phyloP scores from a whole-genome alignment of 805 yeast genomes.

The Yamadazyma tumulicola region DNA sequence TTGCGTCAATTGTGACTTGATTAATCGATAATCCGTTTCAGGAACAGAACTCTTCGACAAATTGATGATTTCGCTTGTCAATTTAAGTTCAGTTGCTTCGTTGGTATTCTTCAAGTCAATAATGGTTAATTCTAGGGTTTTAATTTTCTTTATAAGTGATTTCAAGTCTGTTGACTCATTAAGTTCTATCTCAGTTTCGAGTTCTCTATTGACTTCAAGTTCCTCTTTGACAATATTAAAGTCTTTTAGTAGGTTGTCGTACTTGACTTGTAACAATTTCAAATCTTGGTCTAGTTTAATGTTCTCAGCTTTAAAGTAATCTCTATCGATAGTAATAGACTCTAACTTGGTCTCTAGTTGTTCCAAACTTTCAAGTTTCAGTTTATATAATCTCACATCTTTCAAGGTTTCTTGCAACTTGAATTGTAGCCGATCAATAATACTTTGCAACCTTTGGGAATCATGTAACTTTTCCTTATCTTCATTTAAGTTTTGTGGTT shows the following conservation, averaged over 20 bases:
- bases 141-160: slow-evolving; percentile 27
- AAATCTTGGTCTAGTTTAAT: slow-evolving; percentile 23
- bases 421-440: slow-evolving; percentile 40
- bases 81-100: slow-evolving; percentile 2
- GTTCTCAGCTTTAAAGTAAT: slow-evolving; percentile 34
- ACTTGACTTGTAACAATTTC: slow-evolving; percentile 22
- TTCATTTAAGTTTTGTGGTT: not conserved
- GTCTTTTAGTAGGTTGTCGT: slow-evolving; percentile 27
- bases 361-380: slow-evolving; percentile 14
- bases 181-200: slow-evolving; percentile 29
- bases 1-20: slow-evolving; percentile 24
- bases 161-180: slow-evolving; percentile 1
- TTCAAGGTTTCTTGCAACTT: slow-evolving; percentile 37
- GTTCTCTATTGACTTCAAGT: slow-evolving; percentile 31
- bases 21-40: slow-evolving; percentile 22
- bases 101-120: slow-evolving; percentile 9
- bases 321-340: slow-evolving; percentile 41
- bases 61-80: slow-evolving; percentile 6
- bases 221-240: slow-evolving; percentile 33
- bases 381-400: slow-evolving; percentile 21
- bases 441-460: slow-evolving; percentile 4
- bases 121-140: slow-evolving; percentile 40
- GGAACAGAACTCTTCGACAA: slow-evolving; percentile 10
- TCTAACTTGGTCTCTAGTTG: slow-evolving; percentile 19
- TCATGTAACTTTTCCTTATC: too few relatives aligned